phyloP scores from a whole-genome alignment of 768 basidiomycete genomes.

The Peribolospora baueri region DNA sequence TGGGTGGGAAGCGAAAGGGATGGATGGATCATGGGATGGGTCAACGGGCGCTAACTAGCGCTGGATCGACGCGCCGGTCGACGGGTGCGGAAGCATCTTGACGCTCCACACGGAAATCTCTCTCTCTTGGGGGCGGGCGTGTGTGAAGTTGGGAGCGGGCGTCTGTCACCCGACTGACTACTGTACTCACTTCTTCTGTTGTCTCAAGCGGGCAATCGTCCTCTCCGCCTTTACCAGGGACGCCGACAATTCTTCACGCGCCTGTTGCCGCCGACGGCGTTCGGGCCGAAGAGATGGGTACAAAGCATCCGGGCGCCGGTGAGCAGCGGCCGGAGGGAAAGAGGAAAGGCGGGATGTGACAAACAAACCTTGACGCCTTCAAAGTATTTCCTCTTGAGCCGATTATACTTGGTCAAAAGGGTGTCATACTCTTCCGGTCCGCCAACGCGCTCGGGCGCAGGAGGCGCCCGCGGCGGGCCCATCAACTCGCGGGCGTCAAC shows the following conservation, averaged over 20 bases:
- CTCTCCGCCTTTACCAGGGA: slow-evolving; percentile 39
- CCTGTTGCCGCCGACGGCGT: slow-evolving; percentile 19
- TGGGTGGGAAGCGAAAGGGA: too few species aligned
- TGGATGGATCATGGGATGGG: too few species aligned
- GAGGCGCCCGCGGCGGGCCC: too few species aligned
- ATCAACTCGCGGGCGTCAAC: too few species aligned
- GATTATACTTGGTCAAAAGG: slow-evolving; percentile 28
- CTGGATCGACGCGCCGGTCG: too few species aligned
- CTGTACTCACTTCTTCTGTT: slow-evolving; percentile 36
- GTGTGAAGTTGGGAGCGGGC: too few species aligned
- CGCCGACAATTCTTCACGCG: slow-evolving; percentile 34
- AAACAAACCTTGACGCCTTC: slow-evolving; percentile 44
- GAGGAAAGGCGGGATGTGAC: background rate
- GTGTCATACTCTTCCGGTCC: too few species aligned
- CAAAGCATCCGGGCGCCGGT: background rate
- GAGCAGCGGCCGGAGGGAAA: background rate
- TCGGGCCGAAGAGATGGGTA: background rate
- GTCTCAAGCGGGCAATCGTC: slow-evolving; percentile 35
- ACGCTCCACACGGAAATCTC: too few species aligned
- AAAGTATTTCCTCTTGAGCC: slow-evolving; percentile 39
- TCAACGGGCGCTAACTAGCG: too few species aligned
- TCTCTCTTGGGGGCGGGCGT: too few species aligned
- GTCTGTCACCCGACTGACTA: background rate
- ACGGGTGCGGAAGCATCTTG: too few species aligned
- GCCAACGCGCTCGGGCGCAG: too few species aligned